Evolutionary conservation across 768 basidiomycete species (phyloP).

Genomic region (Amanita pseudoporphyria): DNA sequence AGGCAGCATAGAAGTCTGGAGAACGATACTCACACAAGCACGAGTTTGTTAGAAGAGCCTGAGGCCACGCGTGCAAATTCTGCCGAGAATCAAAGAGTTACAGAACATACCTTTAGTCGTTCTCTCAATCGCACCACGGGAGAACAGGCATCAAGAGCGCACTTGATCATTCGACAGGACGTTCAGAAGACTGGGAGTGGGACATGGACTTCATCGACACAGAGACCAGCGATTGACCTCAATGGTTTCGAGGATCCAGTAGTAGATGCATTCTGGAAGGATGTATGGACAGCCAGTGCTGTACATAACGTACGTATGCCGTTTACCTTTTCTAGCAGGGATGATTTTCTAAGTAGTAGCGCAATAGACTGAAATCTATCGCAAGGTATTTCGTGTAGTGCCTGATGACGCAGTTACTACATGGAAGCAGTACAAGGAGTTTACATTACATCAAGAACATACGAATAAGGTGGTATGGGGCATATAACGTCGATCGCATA

Average conservation of each 20-base stretch:
- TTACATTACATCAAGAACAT: slow-evolving; percentile 65
- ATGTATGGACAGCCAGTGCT: slow-evolving; percentile 82
- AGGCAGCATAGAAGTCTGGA: not conserved
- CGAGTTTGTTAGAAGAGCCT: not conserved
- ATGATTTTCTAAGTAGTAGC: slow-evolving; percentile 10
- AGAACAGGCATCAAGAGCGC: not conserved
- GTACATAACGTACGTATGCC: slow-evolving; percentile 70
- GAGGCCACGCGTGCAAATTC: not conserved
- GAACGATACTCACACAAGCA: not conserved
- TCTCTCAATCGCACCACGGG: not conserved
- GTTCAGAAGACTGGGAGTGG: slow-evolving; percentile 39
- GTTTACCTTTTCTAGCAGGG: not conserved
- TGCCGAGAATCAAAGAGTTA: slow-evolving; percentile 1
- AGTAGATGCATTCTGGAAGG: slow-evolving; percentile 79
- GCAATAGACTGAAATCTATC: slow-evolving; percentile 83
- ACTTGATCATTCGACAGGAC: not conserved
- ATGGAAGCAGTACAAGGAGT: slow-evolving; percentile 94
- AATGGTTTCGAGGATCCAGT: slow-evolving; percentile 86
- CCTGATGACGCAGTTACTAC: slow-evolving; percentile 91
- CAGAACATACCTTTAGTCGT: not conserved
- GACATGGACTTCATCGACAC: slow-evolving; percentile 53
- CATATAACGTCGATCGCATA: slow-evolving; percentile 4
- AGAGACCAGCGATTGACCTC: slow-evolving; percentile 64
- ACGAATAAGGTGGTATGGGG: slow-evolving; percentile 53
- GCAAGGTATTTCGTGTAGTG: slow-evolving; percentile 88